Evolutionary conservation across 2,329 filamentous ascomycete genomes (phyloP).

Genomic region (Parastagonospora avenae): DNA sequence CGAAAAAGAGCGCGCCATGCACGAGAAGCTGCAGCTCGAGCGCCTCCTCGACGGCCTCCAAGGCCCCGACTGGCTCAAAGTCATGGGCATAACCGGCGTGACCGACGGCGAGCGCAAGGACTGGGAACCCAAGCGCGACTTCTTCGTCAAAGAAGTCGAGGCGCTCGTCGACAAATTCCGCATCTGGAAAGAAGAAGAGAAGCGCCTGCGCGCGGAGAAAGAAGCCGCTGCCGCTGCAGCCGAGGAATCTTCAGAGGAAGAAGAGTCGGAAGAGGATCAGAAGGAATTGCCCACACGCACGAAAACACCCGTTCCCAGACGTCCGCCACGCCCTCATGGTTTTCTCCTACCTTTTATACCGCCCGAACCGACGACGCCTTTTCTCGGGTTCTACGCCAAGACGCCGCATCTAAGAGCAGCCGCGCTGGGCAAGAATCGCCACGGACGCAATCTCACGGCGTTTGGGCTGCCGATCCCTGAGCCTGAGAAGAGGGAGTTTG

Average conservation of each 20-base stretch:
- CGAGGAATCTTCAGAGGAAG: conserved; percentile 51
- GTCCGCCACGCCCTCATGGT: conserved; percentile 39
- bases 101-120: conserved; percentile 85
- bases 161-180: conserved; percentile 85
- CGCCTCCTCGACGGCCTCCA: conserved; percentile 78
- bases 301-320: conserved; percentile 34
- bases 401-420: conserved; percentile 74
- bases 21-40: conserved; percentile 70
- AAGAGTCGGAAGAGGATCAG: conserved; percentile 40
- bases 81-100: conserved; percentile 85
- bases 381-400: conserved; percentile 87
- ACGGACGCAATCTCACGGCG: conserved; percentile 72
- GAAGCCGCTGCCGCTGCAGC: conserved; percentile 64
- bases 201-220: conserved; percentile 76
- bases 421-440: conserved; percentile 74
- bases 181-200: conserved; percentile 88
- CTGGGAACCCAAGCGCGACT: conserved; percentile 82
- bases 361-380: conserved; percentile 60
- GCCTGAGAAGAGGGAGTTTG: conserved; percentile 71
- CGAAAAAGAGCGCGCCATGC: conserved; percentile 68
- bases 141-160: conserved; percentile 84
- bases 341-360: conserved; percentile 34
- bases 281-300: conserved; percentile 54
- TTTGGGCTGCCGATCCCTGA: conserved; percentile 86
- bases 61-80: conserved; percentile 88